Evolutionary conservation across 768 basidiomycete genomes (phyloP).

Genomic region (Leccinum sublutescens): DNA sequence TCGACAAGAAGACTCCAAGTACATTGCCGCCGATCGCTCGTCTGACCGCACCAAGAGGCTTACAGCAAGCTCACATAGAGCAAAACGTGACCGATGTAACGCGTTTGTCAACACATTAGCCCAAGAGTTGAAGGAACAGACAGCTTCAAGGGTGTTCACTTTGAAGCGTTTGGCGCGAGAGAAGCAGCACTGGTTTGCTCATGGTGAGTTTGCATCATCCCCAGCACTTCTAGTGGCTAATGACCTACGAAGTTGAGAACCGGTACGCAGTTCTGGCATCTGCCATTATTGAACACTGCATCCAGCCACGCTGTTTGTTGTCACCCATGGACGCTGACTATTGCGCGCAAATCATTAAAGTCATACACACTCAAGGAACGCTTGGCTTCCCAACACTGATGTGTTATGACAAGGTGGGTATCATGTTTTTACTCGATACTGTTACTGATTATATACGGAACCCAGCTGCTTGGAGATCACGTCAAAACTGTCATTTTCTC

Average conservation of each 20-base stretch:
- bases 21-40: slow-evolving; percentile 67
- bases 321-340: slow-evolving; percentile 97
- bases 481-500: slow-evolving; percentile 85
- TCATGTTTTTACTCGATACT: neutral
- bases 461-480: slow-evolving; percentile 79
- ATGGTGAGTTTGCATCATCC: slow-evolving; percentile 37
- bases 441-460: slow-evolving; percentile 6
- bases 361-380: slow-evolving; percentile 86
- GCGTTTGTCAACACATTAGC: slow-evolving; percentile 55
- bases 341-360: slow-evolving; percentile 86
- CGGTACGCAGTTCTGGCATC: slow-evolving; percentile 49
- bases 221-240: slow-evolving; percentile 6
- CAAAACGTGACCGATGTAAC: slow-evolving; percentile 65
- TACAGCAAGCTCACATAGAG: slow-evolving; percentile 56
- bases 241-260: slow-evolving; percentile 27
- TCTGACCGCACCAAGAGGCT: slow-evolving; percentile 59
- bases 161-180: slow-evolving; percentile 75
- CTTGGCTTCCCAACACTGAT: slow-evolving; percentile 82
- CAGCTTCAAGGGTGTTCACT: slow-evolving; percentile 66
- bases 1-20: slow-evolving; percentile 65
- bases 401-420: slow-evolving; percentile 75
- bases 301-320: slow-evolving; percentile 88
- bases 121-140: slow-evolving; percentile 76
- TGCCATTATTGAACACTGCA: slow-evolving; percentile 83
- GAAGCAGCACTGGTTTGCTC: slow-evolving; percentile 81